Evolutionary conservation across 1,139 yeast species (phyloP).

Genomic region (Nakaseomyces delphensis): DNA sequence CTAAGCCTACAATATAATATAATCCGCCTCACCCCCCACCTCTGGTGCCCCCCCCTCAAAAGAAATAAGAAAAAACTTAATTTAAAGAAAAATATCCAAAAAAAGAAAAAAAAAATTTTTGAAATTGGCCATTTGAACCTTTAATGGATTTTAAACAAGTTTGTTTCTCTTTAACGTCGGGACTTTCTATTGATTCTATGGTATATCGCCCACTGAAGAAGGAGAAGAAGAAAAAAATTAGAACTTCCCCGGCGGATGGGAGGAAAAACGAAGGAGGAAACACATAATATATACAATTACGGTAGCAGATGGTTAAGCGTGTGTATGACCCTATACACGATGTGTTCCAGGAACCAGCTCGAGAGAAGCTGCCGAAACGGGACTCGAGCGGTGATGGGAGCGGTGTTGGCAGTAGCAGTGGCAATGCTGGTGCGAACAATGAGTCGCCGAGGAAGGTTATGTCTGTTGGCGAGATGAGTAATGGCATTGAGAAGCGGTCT

Average conservation of each 20-base stretch:
- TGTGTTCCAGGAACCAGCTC: conserved; percentile 24
- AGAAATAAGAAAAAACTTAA: background rate
- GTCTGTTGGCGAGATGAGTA: conserved; percentile 3
- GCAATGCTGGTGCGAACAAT: too few relatives aligned
- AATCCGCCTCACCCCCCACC: too few relatives aligned
- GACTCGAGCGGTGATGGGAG: background rate
- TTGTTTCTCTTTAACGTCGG: too few relatives aligned
- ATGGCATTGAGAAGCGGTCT: background rate
- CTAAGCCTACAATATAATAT: too few relatives aligned
- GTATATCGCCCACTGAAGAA: background rate
- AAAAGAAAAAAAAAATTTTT: background rate
- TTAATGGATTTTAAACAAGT: background rate
- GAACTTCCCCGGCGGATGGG: too few relatives aligned
- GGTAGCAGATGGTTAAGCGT: conserved; percentile 21
- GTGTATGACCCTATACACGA: conserved; percentile 32
- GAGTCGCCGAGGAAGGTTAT: conserved; percentile 3
- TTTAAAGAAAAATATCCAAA: too few relatives aligned
- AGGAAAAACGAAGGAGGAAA: too few relatives aligned
- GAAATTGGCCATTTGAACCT: background rate
- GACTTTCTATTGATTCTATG: too few relatives aligned
- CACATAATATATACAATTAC: too few relatives aligned
- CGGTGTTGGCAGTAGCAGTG: too few relatives aligned
- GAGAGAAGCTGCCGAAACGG: conserved; percentile 2
- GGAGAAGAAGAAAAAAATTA: background rate
- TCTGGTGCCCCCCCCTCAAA: too few relatives aligned